A percentile compares a stretch with the other conserved stretches of the same genome.
These are phyloP conservation scores for Misopates orontium DNA, from an alignment of 257 asterid genomes.

Conservation along the genomic window DNA sequence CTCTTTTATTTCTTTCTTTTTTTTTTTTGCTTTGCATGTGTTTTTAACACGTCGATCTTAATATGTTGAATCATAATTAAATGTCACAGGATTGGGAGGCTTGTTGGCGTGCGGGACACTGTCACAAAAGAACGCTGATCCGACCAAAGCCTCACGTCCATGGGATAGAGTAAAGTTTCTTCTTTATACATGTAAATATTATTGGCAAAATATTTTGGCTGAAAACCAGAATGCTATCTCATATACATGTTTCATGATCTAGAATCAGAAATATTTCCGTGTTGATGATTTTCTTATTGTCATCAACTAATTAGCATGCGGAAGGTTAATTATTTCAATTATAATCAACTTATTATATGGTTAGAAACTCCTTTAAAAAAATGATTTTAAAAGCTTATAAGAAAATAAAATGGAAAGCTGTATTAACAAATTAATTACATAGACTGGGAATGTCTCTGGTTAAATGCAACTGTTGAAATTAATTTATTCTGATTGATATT, in stretches of 20 bases:
- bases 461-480: too few species aligned
- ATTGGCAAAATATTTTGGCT: slow-evolving; percentile 12
- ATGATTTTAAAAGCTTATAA: too few species aligned
- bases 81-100: slow-evolving; percentile 93
- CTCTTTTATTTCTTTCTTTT: too few species aligned
- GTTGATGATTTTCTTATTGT: background rate
- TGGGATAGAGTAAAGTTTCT: slow-evolving; percentile 87
- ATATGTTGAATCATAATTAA: slow-evolving; percentile 27
- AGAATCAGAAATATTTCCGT: slow-evolving; percentile 12
- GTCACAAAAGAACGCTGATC: slow-evolving; percentile 81
- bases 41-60: slow-evolving; percentile 7
- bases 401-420: too few species aligned
- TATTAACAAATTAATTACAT: too few species aligned
- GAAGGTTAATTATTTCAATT: too few species aligned
- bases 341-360: too few species aligned
- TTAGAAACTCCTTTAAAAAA: too few species aligned
- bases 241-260: slow-evolving; percentile 14
- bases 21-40: slow-evolving; percentile 24
- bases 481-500: too few species aligned
- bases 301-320: too few species aligned
- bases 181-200: slow-evolving; percentile 20
- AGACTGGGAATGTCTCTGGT: too few species aligned
- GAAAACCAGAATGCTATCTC: slow-evolving; percentile 20
- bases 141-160: slow-evolving; percentile 93
- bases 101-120: slow-evolving; percentile 90